Evolutionary conservation across 306 rosid species (phyloP).

Genomic region (Dicorynia guianensis): DNA sequence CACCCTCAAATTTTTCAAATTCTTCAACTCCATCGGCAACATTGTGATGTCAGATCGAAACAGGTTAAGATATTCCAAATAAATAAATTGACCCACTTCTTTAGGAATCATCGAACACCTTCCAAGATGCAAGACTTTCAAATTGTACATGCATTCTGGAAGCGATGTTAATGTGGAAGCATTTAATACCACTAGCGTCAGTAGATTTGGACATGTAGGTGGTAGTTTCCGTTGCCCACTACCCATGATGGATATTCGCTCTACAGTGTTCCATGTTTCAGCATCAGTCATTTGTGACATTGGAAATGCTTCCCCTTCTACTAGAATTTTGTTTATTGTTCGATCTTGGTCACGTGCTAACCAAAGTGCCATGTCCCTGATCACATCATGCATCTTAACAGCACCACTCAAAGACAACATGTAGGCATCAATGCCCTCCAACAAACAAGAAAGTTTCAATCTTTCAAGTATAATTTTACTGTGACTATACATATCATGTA

Average conservation of each 20-base stretch:
- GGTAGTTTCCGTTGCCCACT: neutral
- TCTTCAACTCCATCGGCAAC: neutral
- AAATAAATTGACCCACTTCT: neutral
- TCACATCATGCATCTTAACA: neutral
- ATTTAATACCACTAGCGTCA: neutral
- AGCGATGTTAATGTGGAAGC: neutral
- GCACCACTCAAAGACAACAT: neutral
- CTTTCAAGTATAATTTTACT: neutral
- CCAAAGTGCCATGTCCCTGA: neutral
- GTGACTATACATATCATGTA: neutral
- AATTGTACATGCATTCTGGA: neutral
- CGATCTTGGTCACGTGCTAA: neutral
- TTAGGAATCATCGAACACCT: neutral
- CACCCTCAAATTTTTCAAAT: conserved; percentile 1
- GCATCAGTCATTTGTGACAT: neutral
- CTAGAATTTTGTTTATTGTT: neutral
- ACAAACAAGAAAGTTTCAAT: neutral
- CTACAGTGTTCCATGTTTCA: neutral
- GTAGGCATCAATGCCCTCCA: neutral
- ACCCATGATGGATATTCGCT: conserved; percentile 23
- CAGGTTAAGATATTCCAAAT: conserved; percentile 29
- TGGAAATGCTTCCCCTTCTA: neutral
- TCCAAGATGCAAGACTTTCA: conserved; percentile 24
- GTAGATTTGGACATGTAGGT: conserved; percentile 15
- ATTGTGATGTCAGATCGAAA: fast-evolving